A percentile compares a stretch with the other conserved stretches of the same genome.
Evolutionary conservation across 306 rosid genomes (phyloP).

Genomic region (Canavalia gladiata): DNA sequence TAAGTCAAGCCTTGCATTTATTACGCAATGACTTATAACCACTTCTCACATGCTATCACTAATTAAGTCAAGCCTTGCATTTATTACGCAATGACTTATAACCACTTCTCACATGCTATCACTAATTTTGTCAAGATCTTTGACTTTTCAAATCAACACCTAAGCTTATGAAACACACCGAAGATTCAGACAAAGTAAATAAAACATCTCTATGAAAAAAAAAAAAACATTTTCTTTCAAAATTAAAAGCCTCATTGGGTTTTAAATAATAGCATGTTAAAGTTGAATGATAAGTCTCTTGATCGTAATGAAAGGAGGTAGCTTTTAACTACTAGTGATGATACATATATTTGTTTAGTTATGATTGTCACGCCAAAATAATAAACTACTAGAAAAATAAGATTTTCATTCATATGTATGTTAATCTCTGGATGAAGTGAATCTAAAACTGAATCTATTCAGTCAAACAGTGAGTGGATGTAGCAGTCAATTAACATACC

Average conservation of each 20-base stretch:
- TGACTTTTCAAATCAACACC: not conserved
- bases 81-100: no score
- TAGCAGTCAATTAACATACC: not conserved
- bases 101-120: no score
- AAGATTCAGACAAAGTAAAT: not conserved
- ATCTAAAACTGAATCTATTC: conserved; percentile 17
- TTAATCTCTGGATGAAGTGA: not conserved
- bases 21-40: no score
- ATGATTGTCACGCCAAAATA: conserved; percentile 9
- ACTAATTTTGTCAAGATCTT: no score
- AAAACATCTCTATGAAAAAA: not conserved
- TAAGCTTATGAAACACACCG: not conserved
- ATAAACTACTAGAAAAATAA: not conserved
- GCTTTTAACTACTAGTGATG: not conserved
- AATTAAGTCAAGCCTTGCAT: no score
- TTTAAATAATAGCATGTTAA: not conserved
- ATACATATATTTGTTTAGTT: not conserved
- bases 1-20: no score
- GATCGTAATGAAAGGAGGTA: conserved; percentile 28
- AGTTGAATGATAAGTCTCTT: not conserved
- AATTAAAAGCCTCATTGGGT: not conserved
- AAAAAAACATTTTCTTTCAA: not conserved
- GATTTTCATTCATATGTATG: no score
- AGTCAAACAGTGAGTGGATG: not conserved
- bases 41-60: no score